Evolutionary conservation across 2,329 filamentous ascomycete genomes (phyloP).

Genomic region (Didymellaceae sp.): DNA sequence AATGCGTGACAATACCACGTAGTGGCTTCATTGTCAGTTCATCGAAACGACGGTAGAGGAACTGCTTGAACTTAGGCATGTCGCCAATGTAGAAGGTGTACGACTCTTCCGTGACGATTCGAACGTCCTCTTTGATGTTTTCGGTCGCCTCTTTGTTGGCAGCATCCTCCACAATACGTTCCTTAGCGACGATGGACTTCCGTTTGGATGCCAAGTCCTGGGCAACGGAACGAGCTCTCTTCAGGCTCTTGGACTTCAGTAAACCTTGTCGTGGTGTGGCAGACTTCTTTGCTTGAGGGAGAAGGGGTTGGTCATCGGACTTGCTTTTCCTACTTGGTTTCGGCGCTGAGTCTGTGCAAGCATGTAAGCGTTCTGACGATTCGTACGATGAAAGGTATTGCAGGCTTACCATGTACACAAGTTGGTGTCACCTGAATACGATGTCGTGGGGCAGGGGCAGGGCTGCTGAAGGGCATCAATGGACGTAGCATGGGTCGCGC

Average conservation of each 20-base stretch:
- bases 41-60: slow-evolving; percentile 32
- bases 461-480: background rate
- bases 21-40: slow-evolving; percentile 44
- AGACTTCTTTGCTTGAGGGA: background rate
- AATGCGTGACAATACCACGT: slow-evolving; percentile 40
- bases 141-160: slow-evolving; percentile 12
- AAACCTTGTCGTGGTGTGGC: background rate
- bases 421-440: slow-evolving; percentile 2
- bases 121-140: no score
- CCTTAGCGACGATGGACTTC: slow-evolving; percentile 5
- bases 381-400: background rate
- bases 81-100: slow-evolving; percentile 38
- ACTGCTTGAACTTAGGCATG: slow-evolving; percentile 26
- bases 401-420: slow-evolving; percentile 17
- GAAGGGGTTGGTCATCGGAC: background rate
- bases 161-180: slow-evolving; percentile 20
- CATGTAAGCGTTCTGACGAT: slow-evolving; percentile 16
- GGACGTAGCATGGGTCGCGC: background rate
- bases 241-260: slow-evolving; percentile 17
- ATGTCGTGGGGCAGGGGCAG: background rate
- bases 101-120: slow-evolving; percentile 18
- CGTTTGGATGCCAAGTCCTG: slow-evolving; percentile 2
- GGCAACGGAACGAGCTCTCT: slow-evolving; percentile 23
- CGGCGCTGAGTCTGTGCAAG: slow-evolving; percentile 5
- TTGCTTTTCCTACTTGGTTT: background rate